Base-by-base conservation (phyloP, 208 protist genomes). In the Kentomonas sorsogonicus region DNA sequence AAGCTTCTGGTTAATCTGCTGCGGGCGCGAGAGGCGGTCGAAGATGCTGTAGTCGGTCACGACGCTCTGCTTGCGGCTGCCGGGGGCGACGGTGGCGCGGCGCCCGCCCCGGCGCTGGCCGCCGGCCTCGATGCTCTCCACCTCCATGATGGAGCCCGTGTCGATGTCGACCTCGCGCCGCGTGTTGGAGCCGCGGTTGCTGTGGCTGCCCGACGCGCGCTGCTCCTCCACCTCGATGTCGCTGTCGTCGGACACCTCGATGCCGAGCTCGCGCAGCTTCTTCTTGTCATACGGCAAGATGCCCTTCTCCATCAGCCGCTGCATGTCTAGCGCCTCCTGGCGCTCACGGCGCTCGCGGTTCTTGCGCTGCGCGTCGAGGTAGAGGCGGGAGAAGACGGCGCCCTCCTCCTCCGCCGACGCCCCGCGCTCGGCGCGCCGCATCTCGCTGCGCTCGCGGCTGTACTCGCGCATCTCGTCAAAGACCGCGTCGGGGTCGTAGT, bases 331-430 rank as follows among this genome's bases (percentile, higher is more conserved):
- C 16, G 47, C 34, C 2, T 44, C 39, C 41, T 85, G 69, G 4
- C 70, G 69, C 22, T 81, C 60, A 6, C 53, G 16, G 25, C 69
- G 66, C 5, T 78, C 56, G 1, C 51, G 57, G 44, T 85, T 77
- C 40, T 72, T 63, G 18, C 71, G 76, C 63, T 79, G 64, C 1
- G 78, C 78, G 15, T 90, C 70, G 2, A 63, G 69, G 62, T 90
- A 86, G 11, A 90, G 66, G 1, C 83, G 71, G 0, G 52, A 44
- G 53, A 84, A 90, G 10, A 90, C 78, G 22, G 46, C 22, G 5
- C 33, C 33, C 20, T 66, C 43, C n/a, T 59, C 20, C 25, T 41
- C 34, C 3, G 18, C 31, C 22, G 20, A 5, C n/a, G 25, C 53
- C 16, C 53, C 48, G 26, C 46, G 29, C 38, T 59, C 75, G 33